Conservation (phyloP, 768 basidiomycete genomes). For the Scleroderma citrinum region DNA sequence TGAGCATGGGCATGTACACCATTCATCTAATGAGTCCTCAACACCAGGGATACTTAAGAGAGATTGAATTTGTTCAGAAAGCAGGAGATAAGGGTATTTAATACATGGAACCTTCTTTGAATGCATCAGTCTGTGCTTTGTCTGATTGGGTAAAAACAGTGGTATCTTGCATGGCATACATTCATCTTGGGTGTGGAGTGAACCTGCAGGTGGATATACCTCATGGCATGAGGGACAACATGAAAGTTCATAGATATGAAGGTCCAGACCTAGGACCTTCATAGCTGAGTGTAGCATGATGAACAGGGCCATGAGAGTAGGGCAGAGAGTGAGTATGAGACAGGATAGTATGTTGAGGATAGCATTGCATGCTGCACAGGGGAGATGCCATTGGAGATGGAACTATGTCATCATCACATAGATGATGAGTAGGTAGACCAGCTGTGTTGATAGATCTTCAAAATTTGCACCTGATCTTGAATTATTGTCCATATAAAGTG, state of each 20-base stretch:
- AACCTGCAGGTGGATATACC: background rate
- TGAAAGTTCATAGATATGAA: too few relatives aligned
- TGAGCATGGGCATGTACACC: background rate
- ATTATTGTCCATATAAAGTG: too few relatives aligned
- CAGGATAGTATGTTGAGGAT: background rate
- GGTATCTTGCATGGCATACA: background rate
- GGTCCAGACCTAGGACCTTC: too few relatives aligned
- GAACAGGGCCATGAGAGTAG: too few relatives aligned
- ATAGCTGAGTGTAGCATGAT: too few relatives aligned
- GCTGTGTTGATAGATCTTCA: too few relatives aligned
- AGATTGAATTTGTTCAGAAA: background rate
- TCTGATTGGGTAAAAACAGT: background rate
- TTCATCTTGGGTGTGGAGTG: background rate
- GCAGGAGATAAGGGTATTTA: background rate
- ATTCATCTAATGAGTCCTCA: background rate
- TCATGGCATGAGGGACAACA: background rate
- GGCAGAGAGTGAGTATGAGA: background rate
- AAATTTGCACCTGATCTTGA: too few relatives aligned
- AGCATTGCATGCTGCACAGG: background rate
- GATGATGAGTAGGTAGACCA: slow-evolving; percentile 12
- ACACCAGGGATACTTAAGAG: slow-evolving; percentile 1
- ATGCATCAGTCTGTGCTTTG: background rate
- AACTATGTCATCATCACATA: slow-evolving; percentile 24
- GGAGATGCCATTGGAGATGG: slow-evolving; percentile 17
- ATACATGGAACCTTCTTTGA: background rate